Conservation (phyloP, 805 yeast genomes). For the Nakazawaea ernobii region DNA sequence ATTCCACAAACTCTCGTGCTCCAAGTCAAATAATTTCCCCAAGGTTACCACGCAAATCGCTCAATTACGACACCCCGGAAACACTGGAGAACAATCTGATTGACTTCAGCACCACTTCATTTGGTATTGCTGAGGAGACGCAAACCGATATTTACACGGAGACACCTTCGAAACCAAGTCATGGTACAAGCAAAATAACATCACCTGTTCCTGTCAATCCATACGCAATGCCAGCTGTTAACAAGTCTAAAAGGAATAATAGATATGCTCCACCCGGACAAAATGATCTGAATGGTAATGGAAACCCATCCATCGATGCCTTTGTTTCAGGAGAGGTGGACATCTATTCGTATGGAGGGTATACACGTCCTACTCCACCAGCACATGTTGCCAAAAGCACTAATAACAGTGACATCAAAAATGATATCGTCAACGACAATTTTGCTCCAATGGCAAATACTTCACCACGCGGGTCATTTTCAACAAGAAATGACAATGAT, state of each 20-base stretch:
- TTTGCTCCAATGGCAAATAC: not conserved
- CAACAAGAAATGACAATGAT: too few relatives aligned
- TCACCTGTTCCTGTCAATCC: conserved; percentile 6
- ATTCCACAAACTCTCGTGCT: not conserved
- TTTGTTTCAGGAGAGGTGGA: not conserved
- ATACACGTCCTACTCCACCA: not conserved
- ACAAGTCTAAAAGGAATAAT: not conserved
- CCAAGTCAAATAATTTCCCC: not conserved
- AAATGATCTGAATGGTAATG: not conserved
- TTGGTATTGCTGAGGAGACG: not conserved
- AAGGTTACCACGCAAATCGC: not conserved
- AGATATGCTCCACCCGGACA: conserved; percentile 10
- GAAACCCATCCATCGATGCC: not conserved
- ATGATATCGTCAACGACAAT: not conserved
- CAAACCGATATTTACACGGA: conserved; percentile 1
- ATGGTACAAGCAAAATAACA: not conserved
- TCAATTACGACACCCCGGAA: not conserved
- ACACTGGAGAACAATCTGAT: not conserved
- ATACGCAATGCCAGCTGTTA: not conserved
- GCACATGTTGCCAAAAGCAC: not conserved
- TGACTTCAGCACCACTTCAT: not conserved
- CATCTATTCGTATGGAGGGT: conserved; percentile 7
- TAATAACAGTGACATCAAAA: not conserved
- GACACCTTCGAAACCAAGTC: conserved; percentile 6
- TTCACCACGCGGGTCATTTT: too few relatives aligned